phyloP scores from a whole-genome alignment of 2,329 filamentous ascomycete genomes.

The Stromatinia cepivora region DNA sequence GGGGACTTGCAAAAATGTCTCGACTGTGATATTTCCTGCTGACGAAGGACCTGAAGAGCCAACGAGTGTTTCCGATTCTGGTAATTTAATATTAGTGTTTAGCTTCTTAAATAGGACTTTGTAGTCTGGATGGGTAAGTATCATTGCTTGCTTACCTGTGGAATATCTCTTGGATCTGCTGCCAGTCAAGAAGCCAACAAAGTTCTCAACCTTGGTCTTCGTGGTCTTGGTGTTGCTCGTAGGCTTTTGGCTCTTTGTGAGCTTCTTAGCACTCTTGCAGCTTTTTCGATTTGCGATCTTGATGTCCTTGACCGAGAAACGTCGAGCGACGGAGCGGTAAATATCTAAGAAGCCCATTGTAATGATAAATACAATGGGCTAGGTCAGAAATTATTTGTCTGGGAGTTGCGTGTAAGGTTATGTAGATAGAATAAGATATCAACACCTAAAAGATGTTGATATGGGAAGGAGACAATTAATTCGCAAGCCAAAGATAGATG shows the following conservation, averaged over 20 bases:
- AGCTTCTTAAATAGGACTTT: neutral
- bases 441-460: neutral
- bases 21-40: neutral
- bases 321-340: neutral
- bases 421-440: neutral
- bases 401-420: neutral
- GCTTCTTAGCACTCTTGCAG: neutral
- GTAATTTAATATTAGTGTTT: neutral
- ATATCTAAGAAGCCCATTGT: neutral
- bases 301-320: neutral
- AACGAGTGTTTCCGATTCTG: neutral
- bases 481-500: neutral
- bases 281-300: neutral
- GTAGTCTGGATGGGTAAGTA: neutral
- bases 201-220: neutral
- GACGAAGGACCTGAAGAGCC: neutral
- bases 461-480: neutral
- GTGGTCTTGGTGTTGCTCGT: no score
- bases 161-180: neutral
- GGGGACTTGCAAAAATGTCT: neutral
- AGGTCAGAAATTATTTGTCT: neutral
- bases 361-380: neutral
- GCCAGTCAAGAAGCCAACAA: neutral
- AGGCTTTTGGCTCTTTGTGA: neutral
- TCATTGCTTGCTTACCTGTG: neutral